phyloP scores from a whole-genome alignment of 108 stramenopile genomes.

The Epithemia pelagica region DNA sequence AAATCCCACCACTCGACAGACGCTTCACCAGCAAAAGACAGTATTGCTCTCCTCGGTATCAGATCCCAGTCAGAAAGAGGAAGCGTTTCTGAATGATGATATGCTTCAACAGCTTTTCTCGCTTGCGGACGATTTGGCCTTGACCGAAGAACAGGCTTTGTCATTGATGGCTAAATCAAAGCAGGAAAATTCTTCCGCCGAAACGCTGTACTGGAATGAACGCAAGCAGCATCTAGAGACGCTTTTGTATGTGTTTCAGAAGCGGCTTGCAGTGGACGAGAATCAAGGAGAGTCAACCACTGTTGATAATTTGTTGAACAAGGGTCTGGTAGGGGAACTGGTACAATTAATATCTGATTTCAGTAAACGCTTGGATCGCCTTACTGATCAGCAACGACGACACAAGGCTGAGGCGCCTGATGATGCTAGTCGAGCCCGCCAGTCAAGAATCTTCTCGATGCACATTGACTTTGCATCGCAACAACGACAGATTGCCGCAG shows the following conservation, averaged over 20 bases:
- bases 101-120: slow-evolving; percentile 36
- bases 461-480: slow-evolving; percentile 42
- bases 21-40: slow-evolving; percentile 18
- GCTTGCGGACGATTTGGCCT: slow-evolving; percentile 46
- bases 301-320: slow-evolving; percentile 50
- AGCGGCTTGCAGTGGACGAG: slow-evolving; percentile 12
- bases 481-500: slow-evolving; percentile 61
- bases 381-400: slow-evolving; percentile 16
- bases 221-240: slow-evolving; percentile 17
- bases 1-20: slow-evolving; percentile 27
- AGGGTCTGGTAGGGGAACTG: slow-evolving; percentile 43
- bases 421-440: not conserved
- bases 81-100: slow-evolving; percentile 30
- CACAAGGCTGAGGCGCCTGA: not conserved
- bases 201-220: slow-evolving; percentile 46
- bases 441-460: slow-evolving; percentile 24
- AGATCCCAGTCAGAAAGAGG: slow-evolving; percentile 5
- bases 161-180: slow-evolving; percentile 34
- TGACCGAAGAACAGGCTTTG: slow-evolving; percentile 42
- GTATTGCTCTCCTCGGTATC: slow-evolving; percentile 13
- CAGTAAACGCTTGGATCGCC: slow-evolving; percentile 24
- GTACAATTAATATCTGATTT: slow-evolving; percentile 44
- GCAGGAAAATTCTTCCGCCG: slow-evolving; percentile 10
- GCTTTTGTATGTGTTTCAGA: slow-evolving; percentile 31
- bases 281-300: slow-evolving; percentile 24